phyloP scores from a whole-genome alignment of 768 basidiomycete genomes.

The Xerocomellus chrysenteron region DNA sequence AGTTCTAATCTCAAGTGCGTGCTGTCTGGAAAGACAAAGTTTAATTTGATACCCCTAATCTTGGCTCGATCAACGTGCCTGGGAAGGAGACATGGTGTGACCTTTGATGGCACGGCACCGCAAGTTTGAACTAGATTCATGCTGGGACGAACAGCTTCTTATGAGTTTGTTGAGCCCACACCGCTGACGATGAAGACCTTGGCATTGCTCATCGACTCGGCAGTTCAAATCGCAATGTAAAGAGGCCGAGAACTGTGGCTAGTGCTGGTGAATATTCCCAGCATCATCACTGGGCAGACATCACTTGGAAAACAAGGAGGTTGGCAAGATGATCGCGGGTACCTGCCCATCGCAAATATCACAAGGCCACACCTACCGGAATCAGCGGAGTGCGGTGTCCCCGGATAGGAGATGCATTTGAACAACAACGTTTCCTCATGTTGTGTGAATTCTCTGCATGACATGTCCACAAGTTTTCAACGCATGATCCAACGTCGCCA shows the following conservation, averaged over 20 bases:
- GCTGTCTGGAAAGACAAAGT: neutral
- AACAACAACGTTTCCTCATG: neutral
- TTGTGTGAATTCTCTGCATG: neutral
- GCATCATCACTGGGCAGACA: neutral
- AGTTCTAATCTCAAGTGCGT: neutral
- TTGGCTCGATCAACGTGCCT: neutral
- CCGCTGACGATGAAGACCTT: neutral
- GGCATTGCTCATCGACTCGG: neutral
- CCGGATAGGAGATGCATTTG: neutral
- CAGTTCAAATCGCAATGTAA: neutral
- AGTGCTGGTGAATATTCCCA: neutral
- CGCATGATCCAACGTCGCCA: neutral
- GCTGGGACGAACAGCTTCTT: conserved; percentile 1
- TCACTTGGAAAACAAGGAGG: neutral
- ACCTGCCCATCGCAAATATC: neutral
- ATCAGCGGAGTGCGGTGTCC: neutral
- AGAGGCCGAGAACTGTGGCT: neutral
- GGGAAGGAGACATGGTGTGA: no score
- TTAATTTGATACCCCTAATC: neutral
- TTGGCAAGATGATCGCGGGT: neutral
- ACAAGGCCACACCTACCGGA: neutral
- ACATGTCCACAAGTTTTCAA: neutral
- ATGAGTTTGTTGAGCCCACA: neutral
- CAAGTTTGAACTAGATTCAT: neutral
- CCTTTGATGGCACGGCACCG: neutral